Conservation (phyloP, 2,329 filamentous ascomycete species). For the Penicillium frequentans region DNA sequence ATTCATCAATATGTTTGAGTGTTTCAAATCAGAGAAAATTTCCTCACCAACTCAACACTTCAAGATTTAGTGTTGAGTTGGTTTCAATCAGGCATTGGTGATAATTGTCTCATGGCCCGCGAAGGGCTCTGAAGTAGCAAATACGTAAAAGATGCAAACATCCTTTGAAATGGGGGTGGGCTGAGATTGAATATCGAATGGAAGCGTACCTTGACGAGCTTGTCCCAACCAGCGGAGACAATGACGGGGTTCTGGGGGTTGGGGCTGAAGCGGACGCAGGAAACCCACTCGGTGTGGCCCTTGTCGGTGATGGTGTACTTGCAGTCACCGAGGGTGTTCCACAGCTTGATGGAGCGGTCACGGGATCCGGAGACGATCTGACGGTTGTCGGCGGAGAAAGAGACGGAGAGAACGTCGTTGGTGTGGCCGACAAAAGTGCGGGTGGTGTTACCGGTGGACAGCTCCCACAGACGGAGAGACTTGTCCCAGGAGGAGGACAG, state of each 20-base stretch:
- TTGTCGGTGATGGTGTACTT: conserved; percentile 99
- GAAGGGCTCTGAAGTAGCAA: conserved; percentile 99
- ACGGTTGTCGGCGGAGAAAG: conserved; percentile 99
- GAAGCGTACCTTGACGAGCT: conserved; percentile 95
- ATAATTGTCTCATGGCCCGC: conserved; percentile 93
- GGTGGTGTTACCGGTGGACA: conserved; percentile 94
- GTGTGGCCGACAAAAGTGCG: conserved; percentile 98
- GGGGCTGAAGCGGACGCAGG: conserved; percentile 98
- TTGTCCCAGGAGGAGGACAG: conserved; percentile 99
- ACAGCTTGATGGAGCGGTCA: conserved; percentile 99
- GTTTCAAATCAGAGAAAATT: neutral
- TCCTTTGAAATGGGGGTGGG: conserved; percentile 63
- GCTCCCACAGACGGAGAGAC: conserved; percentile 99
- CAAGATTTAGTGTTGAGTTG: conserved; percentile 10
- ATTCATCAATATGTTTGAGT: conserved; percentile 3
- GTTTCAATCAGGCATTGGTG: conserved; percentile 62
- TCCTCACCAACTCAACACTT: conserved; percentile 17
- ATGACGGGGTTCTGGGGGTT: conserved; percentile 99
- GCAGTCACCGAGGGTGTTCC: conserved; percentile 99
- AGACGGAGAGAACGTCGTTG: conserved; percentile 99
- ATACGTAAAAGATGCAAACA: conserved; percentile 93
- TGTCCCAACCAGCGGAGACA: conserved; percentile 98
- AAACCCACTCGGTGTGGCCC: conserved; percentile 99
- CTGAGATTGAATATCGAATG: conserved; percentile 13
- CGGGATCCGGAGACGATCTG: conserved; percentile 99